Base-by-base conservation (phyloP, 2,329 filamentous ascomycete species). In the Penicillium sumatraense region DNA sequence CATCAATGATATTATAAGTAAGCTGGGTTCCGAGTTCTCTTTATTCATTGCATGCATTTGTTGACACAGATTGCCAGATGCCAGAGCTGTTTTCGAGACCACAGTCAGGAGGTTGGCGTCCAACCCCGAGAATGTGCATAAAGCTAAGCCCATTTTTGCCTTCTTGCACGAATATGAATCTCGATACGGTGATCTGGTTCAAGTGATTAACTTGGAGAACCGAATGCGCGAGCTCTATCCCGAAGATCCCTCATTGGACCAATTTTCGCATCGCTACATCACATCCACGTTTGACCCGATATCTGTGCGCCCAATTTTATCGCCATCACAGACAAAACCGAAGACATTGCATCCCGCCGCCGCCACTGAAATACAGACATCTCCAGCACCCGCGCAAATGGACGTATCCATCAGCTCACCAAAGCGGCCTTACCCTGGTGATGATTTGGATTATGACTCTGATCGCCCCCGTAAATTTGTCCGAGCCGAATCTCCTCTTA, bases 121-220 rank as follows among this genome's bases (percentile, higher is more conserved):
- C 21, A 95, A 93, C 63, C 86, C 90, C 0, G 90, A 92, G 63
- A 85, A 86, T 10, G 77, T 88, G 1, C 76, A 82, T 51, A 95
- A 92, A 68, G 86, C 93, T 8, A 96, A 95, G 72, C 85, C 89
- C 1, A 84, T 99, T 0, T 96, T 96, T 67, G 81, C 87, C 2
- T 98, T 93, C 75, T 93, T 99, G 72, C 93, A 99, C 75, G 89
- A 93, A 65, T 96, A 96, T 71, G 95, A 99, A 77, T 93, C 92
- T 10, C 88, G 92, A 61, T 99, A 93, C 68, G 95, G 96, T 53
- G 95, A 99, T 71, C 83, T 98, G 5, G 86, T 89, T 5, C 93
- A 98, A 66, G 91, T 99, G 51, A 86, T 87, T 61, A 95, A 96
- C 71, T 81, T 99, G 14, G 96, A 99, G 74, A 89, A 88, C 66